These are phyloP conservation scores for Epicoccum nigrum DNA, from an alignment of 2,329 filamentous ascomycete genomes.

Conservation along the genomic window DNA sequence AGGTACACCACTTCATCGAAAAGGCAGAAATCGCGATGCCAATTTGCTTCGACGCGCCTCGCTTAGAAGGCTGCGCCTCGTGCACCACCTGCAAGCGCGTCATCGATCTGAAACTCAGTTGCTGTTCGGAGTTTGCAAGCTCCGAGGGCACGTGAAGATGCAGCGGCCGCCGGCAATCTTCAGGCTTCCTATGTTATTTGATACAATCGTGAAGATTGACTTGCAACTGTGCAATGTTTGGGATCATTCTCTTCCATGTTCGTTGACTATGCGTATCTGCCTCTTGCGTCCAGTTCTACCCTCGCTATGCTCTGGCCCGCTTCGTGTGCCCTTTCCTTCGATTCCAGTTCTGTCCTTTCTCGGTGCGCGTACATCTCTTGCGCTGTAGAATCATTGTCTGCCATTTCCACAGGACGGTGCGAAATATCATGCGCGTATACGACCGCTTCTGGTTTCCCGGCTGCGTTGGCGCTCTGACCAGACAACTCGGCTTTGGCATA, in stretches of 20 bases:
- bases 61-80: conserved; percentile 17
- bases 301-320: background rate
- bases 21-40: conserved; percentile 20
- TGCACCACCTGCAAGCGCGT: conserved; percentile 6
- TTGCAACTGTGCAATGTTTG: background rate
- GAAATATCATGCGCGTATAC: background rate
- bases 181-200: no score
- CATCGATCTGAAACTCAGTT: conserved; percentile 6
- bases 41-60: conserved; percentile 14
- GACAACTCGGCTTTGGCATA: background rate
- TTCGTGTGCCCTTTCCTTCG: background rate
- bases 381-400: background rate
- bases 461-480: background rate
- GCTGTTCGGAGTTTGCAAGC: background rate
- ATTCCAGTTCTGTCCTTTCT: background rate
- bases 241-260: background rate
- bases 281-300: background rate
- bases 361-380: background rate
- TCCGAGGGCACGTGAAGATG: background rate
- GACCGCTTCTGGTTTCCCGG: background rate
- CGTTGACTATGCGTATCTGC: background rate
- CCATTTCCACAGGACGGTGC: background rate
- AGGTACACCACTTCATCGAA: conserved; percentile 14
- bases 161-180: no score
- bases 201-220: background rate